These are phyloP conservation scores for Scortechinia acanthostroma DNA, from an alignment of 2,329 filamentous ascomycete species.

Conservation along the genomic window DNA sequence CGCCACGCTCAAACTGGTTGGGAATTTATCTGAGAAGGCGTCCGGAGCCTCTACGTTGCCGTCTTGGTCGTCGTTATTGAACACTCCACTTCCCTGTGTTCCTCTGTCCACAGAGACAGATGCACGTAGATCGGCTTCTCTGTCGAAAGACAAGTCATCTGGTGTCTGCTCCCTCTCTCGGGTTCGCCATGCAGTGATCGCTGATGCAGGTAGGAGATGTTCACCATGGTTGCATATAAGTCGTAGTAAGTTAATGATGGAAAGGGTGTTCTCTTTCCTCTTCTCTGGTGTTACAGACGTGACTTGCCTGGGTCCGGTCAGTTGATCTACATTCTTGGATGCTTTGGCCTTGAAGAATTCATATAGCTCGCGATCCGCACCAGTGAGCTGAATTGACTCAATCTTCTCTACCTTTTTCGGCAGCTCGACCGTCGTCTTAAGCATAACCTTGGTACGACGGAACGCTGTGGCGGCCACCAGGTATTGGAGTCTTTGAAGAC, in stretches of 20 bases:
- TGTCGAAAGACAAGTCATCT: too few species aligned
- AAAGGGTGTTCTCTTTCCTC: constrained; percentile 10
- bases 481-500: constrained; percentile 7
- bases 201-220: constrained; percentile 11
- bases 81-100: too few species aligned
- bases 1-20: too few species aligned
- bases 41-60: too few species aligned
- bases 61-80: too few species aligned
- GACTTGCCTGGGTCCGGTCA: neutral
- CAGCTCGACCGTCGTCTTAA: constrained; percentile 7
- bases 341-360: constrained; percentile 11
- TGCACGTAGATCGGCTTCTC: too few species aligned
- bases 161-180: too few species aligned
- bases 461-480: constrained; percentile 18
- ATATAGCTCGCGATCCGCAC: constrained; percentile 10
- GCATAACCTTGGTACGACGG: constrained; percentile 14
- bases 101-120: too few species aligned
- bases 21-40: too few species aligned
- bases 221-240: constrained; percentile 20
- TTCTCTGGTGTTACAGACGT: too few species aligned
- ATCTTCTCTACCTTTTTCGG: constrained; percentile 7
- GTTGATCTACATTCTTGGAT: constrained; percentile 4
- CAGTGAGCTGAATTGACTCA: constrained; percentile 7
- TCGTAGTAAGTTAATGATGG: constrained; percentile 12
- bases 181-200: constrained; percentile 9